These are phyloP conservation scores for Sicyos baderoa DNA, from an alignment of 306 rosid genomes.

Conservation along the genomic window DNA sequence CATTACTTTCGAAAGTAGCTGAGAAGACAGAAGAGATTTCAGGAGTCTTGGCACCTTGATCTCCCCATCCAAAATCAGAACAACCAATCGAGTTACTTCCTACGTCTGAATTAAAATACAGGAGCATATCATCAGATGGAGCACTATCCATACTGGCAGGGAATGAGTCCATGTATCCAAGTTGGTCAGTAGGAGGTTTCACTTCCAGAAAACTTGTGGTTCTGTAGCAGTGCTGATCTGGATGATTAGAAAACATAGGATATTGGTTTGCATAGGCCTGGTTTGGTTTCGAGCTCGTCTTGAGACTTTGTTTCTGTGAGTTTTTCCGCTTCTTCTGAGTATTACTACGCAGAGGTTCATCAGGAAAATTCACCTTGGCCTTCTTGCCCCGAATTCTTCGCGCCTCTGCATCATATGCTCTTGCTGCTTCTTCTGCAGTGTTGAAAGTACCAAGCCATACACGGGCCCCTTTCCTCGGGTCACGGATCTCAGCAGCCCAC, in stretches of 20 bases:
- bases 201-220: conserved; percentile 52
- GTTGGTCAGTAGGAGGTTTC: conserved; percentile 51
- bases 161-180: conserved; percentile 31
- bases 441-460: conserved; percentile 77
- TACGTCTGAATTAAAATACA: conserved; percentile 62
- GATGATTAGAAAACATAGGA: conserved; percentile 27
- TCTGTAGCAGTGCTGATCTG: conserved; percentile 36
- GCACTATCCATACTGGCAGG: conserved; percentile 28
- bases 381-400: conserved; percentile 83
- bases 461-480: conserved; percentile 93
- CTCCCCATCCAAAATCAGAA: conserved; percentile 67
- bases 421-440: conserved; percentile 58
- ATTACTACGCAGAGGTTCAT: conserved; percentile 34
- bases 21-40: conserved; percentile 75
- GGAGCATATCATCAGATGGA: conserved; percentile 31
- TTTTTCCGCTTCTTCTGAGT: conserved; percentile 39
- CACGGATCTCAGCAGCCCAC: conserved; percentile 99
- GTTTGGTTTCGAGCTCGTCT: conserved; percentile 29
- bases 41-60: conserved; percentile 64
- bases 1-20: conserved; percentile 35
- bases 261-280: conserved; percentile 40
- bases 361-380: conserved; percentile 94
- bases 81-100: conserved; percentile 70
- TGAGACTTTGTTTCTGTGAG: conserved; percentile 30
- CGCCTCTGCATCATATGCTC: conserved; percentile 95